Evolutionary conservation across 352 stramenopile genomes (phyloP), one percentile per base, ranked within the genome.

Genomic region (Phytopythium oedochilum): DNA sequence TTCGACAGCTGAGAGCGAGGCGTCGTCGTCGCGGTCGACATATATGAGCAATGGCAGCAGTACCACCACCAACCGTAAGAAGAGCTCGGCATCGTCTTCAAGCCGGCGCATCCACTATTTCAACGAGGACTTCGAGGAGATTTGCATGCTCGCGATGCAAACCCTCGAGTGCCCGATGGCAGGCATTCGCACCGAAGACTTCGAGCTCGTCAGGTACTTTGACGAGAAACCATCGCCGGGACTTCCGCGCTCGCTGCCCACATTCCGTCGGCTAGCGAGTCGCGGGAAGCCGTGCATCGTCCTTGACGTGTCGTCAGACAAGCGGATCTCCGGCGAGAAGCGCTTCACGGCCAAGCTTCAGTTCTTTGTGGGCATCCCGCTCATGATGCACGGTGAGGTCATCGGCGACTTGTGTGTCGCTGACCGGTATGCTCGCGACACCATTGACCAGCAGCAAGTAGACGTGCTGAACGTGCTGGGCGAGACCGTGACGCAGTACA

Each of bases 241-340:
- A 25, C 63, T 95, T 6, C 83, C 83, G 23, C 79, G 83, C 22
- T 92, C 82, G 60, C 56, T 95, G 23, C 86, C 86, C 10, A 95
- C 86, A 12, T 95, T 95, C 67, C 86, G 86, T 31, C 79, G 86
- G 44, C 86, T 95, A 54, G 86, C 86, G 23, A 85, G 73, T 36
- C 79, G 81, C 34, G 86, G 86, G n/a, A 95, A 94, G 65, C 86
- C 86, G 10, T 95, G 86, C 55, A 93, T 95, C 38, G 86, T 95
- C 36, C 63, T 95, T 20, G 84, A 95, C 47, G 86, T 94, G 53
- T 89, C 81, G 49, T 86, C 79, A 5, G 86, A 95, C 66, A 92
- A 93, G 65, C 83, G 86, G 12, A 95, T 95, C 66, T 86, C 80
- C 26, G 83, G 82, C n/a, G 83, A 93, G 53, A 93, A 93, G 63